phyloP scores from a whole-genome alignment of 371 early-diverging fungal species.

The Mortierella sp. region DNA sequence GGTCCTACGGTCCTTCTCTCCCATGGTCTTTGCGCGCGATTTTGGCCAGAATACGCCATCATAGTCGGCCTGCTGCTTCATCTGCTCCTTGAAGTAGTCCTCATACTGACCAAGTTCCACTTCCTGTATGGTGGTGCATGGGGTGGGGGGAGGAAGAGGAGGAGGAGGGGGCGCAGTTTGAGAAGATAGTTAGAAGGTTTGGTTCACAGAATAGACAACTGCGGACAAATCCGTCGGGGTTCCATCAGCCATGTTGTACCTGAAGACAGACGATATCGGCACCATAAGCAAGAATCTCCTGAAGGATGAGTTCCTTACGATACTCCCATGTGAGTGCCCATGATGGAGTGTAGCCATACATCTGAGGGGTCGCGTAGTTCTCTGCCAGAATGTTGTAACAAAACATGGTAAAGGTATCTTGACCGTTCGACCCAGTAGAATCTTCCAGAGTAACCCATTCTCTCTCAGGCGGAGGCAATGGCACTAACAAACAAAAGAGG shows the following conservation, averaged over 20 bases:
- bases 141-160: no score
- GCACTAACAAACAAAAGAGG: conserved; percentile 57
- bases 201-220: no score
- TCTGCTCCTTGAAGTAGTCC: conserved; percentile 82
- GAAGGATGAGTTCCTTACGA: conserved; percentile 90
- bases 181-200: no score
- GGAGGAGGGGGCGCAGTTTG: no score
- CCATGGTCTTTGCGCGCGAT: conserved; percentile 93
- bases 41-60: conserved; percentile 96
- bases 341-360: conserved; percentile 96
- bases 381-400: conserved; percentile 97
- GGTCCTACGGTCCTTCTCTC: conserved; percentile 83
- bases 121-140: conserved; percentile 65
- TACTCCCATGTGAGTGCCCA: conserved; percentile 97
- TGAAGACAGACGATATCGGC: conserved; percentile 97
- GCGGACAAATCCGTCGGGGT: no score
- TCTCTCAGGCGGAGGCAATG: conserved; percentile 89
- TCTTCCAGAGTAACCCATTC: conserved; percentile 88
- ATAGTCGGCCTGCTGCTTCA: conserved; percentile 82
- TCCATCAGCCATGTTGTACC: conserved; percentile 57
- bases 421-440: conserved; percentile 27
- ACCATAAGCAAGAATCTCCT: conserved; percentile 88
- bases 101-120: conserved; percentile 89
- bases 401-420: conserved; percentile 85
- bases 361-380: conserved; percentile 88